A percentile compares a stretch with the other conserved stretches of the same genome.
Conservation (phyloP, 331 rosid genomes). For the Telfairia occidentalis region DNA sequence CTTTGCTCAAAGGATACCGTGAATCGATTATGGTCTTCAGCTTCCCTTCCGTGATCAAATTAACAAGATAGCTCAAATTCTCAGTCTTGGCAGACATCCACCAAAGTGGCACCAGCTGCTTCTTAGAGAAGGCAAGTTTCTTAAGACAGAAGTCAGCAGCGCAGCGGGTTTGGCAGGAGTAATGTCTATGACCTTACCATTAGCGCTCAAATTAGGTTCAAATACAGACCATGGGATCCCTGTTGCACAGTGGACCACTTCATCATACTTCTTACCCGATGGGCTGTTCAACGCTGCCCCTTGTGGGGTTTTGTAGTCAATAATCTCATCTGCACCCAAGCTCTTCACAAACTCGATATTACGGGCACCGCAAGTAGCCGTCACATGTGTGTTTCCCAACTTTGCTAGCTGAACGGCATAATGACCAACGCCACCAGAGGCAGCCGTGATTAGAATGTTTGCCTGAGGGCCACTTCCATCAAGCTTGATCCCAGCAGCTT, state of each 20-base stretch:
- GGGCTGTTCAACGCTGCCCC: conserved; percentile 72
- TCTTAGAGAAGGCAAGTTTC: conserved; percentile 58
- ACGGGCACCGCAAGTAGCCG: conserved; percentile 78
- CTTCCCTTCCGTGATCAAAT: conserved; percentile 53
- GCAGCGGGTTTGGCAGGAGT: conserved; percentile 41
- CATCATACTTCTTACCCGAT: conserved; percentile 63
- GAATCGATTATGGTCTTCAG: conserved; percentile 69
- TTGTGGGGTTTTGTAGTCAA: conserved; percentile 62
- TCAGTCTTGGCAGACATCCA: conserved; percentile 26
- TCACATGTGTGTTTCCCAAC: conserved; percentile 66
- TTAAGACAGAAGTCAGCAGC: conserved; percentile 28
- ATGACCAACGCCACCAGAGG: conserved; percentile 62
- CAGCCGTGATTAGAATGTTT: conserved; percentile 58
- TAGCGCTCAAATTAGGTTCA: conserved; percentile 40
- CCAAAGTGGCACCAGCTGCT: conserved; percentile 52
- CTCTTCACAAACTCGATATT: conserved; percentile 46
- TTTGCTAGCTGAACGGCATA: conserved; percentile 78
- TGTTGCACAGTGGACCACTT: conserved; percentile 46
- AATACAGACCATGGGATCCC: conserved; percentile 67
- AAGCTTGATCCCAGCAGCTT: conserved; percentile 53
- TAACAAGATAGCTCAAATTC: conserved; percentile 36
- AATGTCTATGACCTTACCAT: conserved; percentile 53
- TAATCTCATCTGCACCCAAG: conserved; percentile 86
- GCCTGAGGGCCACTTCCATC: conserved; percentile 39
- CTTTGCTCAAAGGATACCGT: conserved; percentile 43